These are phyloP conservation scores for Avena insularis DNA, from an alignment of 176 grass and related monocot species.

Conservation along the genomic window DNA sequence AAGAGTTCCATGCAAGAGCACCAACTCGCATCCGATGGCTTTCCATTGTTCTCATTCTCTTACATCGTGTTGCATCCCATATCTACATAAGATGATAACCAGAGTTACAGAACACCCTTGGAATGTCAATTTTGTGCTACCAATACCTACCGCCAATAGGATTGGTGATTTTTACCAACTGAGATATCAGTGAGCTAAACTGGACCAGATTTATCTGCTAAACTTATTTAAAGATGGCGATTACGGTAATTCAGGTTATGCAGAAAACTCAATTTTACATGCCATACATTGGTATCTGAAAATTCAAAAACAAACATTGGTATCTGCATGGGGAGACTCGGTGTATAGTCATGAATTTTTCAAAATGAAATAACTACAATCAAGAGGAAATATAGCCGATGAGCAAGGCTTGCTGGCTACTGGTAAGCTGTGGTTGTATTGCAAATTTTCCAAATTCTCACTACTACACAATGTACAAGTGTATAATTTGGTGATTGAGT, in stretches of 20 bases:
- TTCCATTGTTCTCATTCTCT: conserved; percentile 88
- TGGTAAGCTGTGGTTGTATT: not conserved
- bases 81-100: conserved; percentile 62
- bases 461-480: not conserved
- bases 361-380: not conserved
- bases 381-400: not conserved
- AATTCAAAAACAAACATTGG: too few species aligned
- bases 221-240: not conserved
- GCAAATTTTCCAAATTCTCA: not conserved
- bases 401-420: not conserved
- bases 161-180: not conserved
- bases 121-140: not conserved
- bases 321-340: not conserved
- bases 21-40: conserved; percentile 88
- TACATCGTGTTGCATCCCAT: conserved; percentile 89
- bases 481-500: not conserved
- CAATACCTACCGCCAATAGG: not conserved
- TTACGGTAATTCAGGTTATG: not conserved
- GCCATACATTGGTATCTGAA: not conserved
- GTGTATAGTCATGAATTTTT: not conserved
- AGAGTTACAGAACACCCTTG: conserved; percentile 16
- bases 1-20: conserved; percentile 92
- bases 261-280: too few species aligned
- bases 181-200: not conserved
- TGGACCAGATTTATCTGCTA: not conserved